Base-by-base conservation (phyloP, 176 grass and related monocot genomes). In the Oryza meridionalis region DNA sequence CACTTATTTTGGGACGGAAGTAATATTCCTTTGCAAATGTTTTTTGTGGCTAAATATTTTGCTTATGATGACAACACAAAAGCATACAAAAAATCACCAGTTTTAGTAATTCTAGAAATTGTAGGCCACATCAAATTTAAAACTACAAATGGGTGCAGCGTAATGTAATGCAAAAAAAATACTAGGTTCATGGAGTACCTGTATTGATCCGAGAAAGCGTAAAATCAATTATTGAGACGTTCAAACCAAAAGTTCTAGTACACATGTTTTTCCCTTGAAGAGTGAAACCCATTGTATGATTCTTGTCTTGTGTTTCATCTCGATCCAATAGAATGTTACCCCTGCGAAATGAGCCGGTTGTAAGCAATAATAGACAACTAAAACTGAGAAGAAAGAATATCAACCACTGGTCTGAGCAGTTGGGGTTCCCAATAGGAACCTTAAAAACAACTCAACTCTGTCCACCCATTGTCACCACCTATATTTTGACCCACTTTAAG, bases 191-290 rank as follows among this genome's bases (percentile, higher is more conserved):
- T 75, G 67, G 29, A 64, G 17, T 22, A 95, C 96, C 93, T 71
- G 93, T 92, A 84, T 92, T 98, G 58, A 98, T 98, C 75, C 93
- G 83, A 78, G 96, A 98, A 84, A 98, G 96, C 8, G 93, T 98
- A 46, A 98, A 98, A 77, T 98, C 96, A 78, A 98, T 94, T 85
- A 98, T 95, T 15, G 91, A 89, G 69, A 93, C 35, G 19, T 67
- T 85, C 65, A 98, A 68, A 37, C 96, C 96, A 87, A 92, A 98
- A 31, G 84, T 90, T 77, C 53, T 82, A 69, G 81, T 84, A 66
- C 38, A 68, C 84, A 85, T 88, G 76, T 46, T 95, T 46, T 90
- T 86, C 79, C 91, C 93, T 90, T 90, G 49, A 86, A 94, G 79
- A 76, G 61, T 83, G 72, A 92, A 92, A 35, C 74, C 83, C 46